These are phyloP conservation scores for Rosa hybrid DNA, from an alignment of 331 rosid genomes.

Conservation along the genomic window DNA sequence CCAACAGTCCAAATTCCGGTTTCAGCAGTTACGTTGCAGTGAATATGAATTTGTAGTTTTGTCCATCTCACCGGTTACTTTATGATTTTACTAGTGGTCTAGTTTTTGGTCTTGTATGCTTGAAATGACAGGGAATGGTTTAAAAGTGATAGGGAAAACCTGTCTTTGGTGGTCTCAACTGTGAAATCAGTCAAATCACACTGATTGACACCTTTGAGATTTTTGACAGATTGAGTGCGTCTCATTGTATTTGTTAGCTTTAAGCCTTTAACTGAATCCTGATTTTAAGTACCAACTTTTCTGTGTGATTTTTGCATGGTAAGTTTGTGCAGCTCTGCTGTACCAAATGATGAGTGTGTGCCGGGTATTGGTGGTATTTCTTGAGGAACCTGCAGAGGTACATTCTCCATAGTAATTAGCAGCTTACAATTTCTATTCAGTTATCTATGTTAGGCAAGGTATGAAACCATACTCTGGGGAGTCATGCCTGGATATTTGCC, in stretches of 20 bases:
- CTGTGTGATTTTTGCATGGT: neutral
- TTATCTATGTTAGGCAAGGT: neutral
- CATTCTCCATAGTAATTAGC: neutral
- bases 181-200: neutral
- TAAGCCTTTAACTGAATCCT: neutral
- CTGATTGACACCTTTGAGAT: neutral
- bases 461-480: neutral
- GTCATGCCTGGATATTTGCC: neutral
- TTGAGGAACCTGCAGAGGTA: neutral
- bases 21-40: neutral
- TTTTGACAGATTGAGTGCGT: neutral
- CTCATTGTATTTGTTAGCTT: neutral
- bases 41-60: neutral
- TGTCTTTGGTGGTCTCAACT: neutral
- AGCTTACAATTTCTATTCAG: neutral
- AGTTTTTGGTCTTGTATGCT: neutral
- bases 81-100: neutral
- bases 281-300: neutral
- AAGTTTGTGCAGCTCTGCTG: neutral
- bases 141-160: neutral
- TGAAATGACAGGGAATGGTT: neutral
- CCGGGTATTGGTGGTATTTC: neutral
- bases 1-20: neutral
- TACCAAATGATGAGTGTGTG: neutral
- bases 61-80: neutral